These are phyloP conservation scores for Aeminium ludgeri DNA, from an alignment of 495 filamentous ascomycete species.

Conservation along the genomic window DNA sequence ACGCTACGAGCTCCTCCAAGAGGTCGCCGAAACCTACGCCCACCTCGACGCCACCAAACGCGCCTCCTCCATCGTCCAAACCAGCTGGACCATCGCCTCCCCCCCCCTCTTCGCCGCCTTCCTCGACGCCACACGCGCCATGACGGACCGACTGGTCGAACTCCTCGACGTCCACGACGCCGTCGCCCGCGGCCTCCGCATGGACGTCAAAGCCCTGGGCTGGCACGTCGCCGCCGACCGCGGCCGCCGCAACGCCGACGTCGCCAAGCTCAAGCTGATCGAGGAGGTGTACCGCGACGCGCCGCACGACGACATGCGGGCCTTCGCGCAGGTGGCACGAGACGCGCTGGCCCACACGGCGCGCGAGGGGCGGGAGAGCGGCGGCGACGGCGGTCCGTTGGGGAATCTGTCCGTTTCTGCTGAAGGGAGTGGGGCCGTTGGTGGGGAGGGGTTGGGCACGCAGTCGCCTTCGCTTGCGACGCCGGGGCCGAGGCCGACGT, in stretches of 20 bases:
- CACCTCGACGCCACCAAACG: constrained; percentile 10
- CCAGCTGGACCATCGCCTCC: constrained; percentile 20
- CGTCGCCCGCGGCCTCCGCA: constrained; percentile 21
- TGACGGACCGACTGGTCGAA: constrained; percentile 19
- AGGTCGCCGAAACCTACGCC: constrained; percentile 15
- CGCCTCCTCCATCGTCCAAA: constrained; percentile 16
- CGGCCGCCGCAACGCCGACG: constrained; percentile 11
- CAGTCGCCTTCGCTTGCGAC: neutral
- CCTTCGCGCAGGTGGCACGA: constrained; percentile 8
- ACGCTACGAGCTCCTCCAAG: constrained; percentile 19
- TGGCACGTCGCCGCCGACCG: constrained; percentile 18
- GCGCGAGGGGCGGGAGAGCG: constrained; percentile 8
- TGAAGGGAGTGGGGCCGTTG: neutral
- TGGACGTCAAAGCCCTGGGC: constrained; percentile 21
- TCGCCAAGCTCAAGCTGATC: constrained; percentile 20
- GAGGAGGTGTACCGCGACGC: constrained; percentile 14
- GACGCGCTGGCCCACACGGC: constrained; percentile 9
- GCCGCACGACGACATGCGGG: constrained; percentile 22
- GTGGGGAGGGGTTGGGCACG: neutral
- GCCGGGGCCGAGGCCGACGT: neutral
- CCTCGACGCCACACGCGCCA: constrained; percentile 14
- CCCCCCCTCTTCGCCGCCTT: constrained; percentile 16
- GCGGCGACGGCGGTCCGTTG: neutral
- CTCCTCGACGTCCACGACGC: constrained; percentile 20
- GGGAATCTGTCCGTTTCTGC: constrained; percentile 1